Percentiles rank a stretch among this genome's conserved stretches.
Conservation (phyloP, 1,139 yeast species). For the Protomyces lactucae-debilis region DNA sequence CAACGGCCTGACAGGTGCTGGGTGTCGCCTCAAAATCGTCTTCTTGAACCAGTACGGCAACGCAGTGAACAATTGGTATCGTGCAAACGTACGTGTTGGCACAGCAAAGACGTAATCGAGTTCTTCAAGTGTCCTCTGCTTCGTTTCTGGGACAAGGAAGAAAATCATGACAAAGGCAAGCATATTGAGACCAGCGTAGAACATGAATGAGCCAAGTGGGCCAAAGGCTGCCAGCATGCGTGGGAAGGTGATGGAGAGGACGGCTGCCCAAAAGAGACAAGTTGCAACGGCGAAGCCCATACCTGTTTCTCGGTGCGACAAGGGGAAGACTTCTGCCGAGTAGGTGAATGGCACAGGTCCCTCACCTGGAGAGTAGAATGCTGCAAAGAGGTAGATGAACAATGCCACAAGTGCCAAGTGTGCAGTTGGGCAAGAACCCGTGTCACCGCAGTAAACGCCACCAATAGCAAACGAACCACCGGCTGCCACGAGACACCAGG, state of each 20-base stretch:
- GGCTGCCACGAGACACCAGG: constrained; percentile 59
- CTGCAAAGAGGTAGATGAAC: constrained; percentile 69
- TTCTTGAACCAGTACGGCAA: constrained; percentile 37
- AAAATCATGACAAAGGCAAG: constrained; percentile 53
- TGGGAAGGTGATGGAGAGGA: constrained; percentile 82
- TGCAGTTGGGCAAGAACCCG: constrained; percentile 39
- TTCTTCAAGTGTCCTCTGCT: constrained; percentile 56
- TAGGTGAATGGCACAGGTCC: constrained; percentile 91
- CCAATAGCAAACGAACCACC: constrained; percentile 73
- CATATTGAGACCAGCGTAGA: constrained; percentile 83
- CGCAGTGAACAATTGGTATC: constrained; percentile 38
- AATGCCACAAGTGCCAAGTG: constrained; percentile 61
- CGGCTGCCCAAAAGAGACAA: constrained; percentile 79
- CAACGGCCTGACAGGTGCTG: constrained; percentile 25
- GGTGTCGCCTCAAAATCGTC: constrained; percentile 31
- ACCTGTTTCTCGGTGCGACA: constrained; percentile 78
- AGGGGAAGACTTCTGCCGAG: constrained; percentile 82
- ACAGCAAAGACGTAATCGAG: constrained; percentile 47
- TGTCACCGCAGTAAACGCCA: constrained; percentile 35
- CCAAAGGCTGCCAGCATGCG: constrained; percentile 59
- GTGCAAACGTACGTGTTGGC: constrained; percentile 39
- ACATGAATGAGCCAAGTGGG: constrained; percentile 82
- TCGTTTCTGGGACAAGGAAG: constrained; percentile 58
- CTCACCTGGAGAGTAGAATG: constrained; percentile 76
- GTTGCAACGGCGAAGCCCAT: constrained; percentile 82